phyloP scores from a whole-genome alignment of 106 monocot species.

The Apostasia ramifera region DNA sequence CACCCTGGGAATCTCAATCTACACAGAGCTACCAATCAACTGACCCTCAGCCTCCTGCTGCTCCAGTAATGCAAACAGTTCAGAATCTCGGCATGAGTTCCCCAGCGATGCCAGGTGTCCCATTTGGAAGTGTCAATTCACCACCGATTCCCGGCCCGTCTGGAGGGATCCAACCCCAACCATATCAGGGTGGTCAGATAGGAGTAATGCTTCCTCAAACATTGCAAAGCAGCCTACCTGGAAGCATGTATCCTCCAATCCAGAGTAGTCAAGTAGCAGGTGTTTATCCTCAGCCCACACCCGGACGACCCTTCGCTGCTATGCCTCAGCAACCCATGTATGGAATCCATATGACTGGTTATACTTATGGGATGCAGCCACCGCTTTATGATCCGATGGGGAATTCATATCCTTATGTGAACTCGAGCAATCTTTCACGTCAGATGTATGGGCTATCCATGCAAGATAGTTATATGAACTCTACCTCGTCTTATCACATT shows the following conservation, averaged over 20 bases:
- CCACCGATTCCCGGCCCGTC: neutral
- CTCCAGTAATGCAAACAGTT: conserved; percentile 17
- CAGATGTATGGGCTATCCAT: no score
- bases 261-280: conserved; percentile 11
- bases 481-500: conserved; percentile 16
- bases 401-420: conserved; percentile 16
- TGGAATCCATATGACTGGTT: neutral
- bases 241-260: conserved; percentile 10
- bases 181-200: conserved; percentile 5
- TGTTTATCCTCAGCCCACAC: conserved; percentile 7
- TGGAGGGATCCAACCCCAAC: conserved; percentile 12
- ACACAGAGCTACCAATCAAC: neutral
- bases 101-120: neutral
- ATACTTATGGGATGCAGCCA: conserved; percentile 2
- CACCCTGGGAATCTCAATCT: conserved; percentile 78
- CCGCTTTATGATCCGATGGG: conserved; percentile 28
- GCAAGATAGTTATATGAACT: no score
- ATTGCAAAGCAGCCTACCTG: conserved; percentile 18
- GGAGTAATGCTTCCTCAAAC: conserved; percentile 21
- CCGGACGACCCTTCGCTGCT: conserved; percentile 2
- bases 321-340: conserved; percentile 32
- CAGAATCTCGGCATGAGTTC: conserved; percentile 10
- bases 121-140: no score
- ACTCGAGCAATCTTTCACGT: conserved; percentile 29
- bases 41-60: neutral